Base-by-base conservation (phyloP, 2,329 filamentous ascomycete species). In the Ramularia endophylla region DNA sequence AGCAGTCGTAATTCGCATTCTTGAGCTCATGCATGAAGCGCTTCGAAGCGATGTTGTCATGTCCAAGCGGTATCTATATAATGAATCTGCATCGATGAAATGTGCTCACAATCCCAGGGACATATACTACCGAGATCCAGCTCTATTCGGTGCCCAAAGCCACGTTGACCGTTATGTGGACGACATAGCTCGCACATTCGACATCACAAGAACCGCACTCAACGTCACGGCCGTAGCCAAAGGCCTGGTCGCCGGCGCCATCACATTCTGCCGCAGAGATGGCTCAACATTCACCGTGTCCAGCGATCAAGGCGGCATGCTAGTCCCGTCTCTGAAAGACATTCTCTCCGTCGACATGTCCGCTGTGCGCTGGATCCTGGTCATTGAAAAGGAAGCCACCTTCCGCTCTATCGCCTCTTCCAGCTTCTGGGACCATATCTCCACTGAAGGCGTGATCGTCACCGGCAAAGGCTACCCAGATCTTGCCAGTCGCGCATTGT, bases 381-480 rank as follows among this genome's bases (percentile, higher is more conserved):
- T 90, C 0, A 74, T 90, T 38, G 86, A 92, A 58, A 90, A 92
- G 64, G 86, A 92, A 69, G 85, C 85, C n/a, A 83, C 81, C 0
- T 90, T 88, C 54, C 77, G 80, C 5, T 81, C 81, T 0, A 65
- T 90, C 13, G 71, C 77, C 1, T 71, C 72, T 5, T 74, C 73
- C 0, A 55, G 62, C 3, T 82, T 79, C 49, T 81, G 77, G 72
- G 57, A 65, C 9, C 61, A 67, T 1, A 19, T 65, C 2, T 67
- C 68, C 2, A 73, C 75, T 0, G 65, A 69, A n/a, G 82, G 84
- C 0, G 64, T 86, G n/a, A 59, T 87, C 0, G 54, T 89, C 16
- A 89, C 85, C 3, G 86, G 80, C 1, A 92, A 89, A 69, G 87
- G 87, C 2, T 92, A 87, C 55, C 85, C 87, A 0, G 87, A 92